Conservation (phyloP, 2,329 filamentous ascomycete genomes). For the Lasiodiplodia sp. region DNA sequence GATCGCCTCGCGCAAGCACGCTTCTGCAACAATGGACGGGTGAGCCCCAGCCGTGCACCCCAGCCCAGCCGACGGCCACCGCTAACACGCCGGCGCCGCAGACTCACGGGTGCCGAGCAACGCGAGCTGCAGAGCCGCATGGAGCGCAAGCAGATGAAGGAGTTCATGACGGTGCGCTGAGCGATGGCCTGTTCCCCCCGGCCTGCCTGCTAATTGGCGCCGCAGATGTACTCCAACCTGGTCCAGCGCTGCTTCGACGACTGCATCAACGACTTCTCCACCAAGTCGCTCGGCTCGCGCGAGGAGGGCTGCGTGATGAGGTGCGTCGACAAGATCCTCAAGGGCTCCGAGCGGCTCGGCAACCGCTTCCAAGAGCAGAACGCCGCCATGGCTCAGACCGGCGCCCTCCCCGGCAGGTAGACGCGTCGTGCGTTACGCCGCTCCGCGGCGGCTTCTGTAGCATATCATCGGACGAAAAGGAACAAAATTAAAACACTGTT, state of each 20-base stretch:
- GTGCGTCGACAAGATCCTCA: constrained; percentile 96
- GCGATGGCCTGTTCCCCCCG: background rate
- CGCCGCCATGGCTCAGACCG: constrained; percentile 69
- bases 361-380: constrained; percentile 86
- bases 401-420: constrained; percentile 58
- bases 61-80: constrained; percentile 21
- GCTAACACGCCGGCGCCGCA: constrained; percentile 41
- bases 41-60: constrained; percentile 27
- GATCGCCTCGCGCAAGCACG: constrained; percentile 15
- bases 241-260: constrained; percentile 93
- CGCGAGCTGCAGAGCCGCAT: constrained; percentile 93
- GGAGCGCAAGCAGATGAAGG: constrained; percentile 98
- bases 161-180: constrained; percentile 91
- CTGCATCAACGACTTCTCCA: constrained; percentile 98
- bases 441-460: constrained; percentile 11
- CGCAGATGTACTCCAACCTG: constrained; percentile 73
- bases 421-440: constrained; percentile 19
- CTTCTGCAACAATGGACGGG: constrained; percentile 35
- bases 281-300: constrained; percentile 86
- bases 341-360: constrained; percentile 86
- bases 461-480: constrained; percentile 8
- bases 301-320: constrained; percentile 93
- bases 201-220: constrained; percentile 30
- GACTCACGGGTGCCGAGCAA: constrained; percentile 80
- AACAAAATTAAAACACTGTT: constrained; percentile 11